Conservation (phyloP, 169 alveolate species). For the Toxoplasma gondii region DNA sequence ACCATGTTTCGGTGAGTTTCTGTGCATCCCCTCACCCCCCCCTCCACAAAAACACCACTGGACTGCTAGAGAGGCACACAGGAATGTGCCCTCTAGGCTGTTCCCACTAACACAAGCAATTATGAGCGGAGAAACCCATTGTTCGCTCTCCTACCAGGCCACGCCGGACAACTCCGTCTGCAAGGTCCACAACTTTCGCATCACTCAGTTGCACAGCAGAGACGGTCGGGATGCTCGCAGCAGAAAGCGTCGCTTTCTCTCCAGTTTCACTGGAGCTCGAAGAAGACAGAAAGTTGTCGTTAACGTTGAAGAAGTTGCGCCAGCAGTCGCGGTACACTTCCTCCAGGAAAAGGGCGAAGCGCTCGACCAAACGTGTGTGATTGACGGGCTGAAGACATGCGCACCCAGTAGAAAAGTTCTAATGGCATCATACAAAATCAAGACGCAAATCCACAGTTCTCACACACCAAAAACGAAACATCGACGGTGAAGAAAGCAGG, state of each 20-base stretch:
- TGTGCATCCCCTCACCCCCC: no score
- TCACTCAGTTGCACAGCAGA: neutral
- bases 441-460: neutral
- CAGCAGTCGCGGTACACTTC: slow-evolving; percentile 35
- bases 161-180: no score
- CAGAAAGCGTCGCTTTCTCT: neutral
- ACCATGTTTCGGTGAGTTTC: no score
- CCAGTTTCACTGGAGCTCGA: neutral
- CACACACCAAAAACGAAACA: neutral
- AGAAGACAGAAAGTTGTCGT: neutral
- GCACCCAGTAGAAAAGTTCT: neutral
- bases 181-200: no score
- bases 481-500: neutral
- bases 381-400: slow-evolving; percentile 42
- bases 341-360: slow-evolving; percentile 19
- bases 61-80: no score
- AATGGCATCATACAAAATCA: neutral
- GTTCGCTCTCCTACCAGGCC: no score
- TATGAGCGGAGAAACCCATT: no score
- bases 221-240: neutral
- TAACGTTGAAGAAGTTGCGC: neutral
- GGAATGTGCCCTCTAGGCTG: no score
- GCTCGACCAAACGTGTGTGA: slow-evolving; percentile 15
- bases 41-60: no score
- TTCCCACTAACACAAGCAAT: no score